Percentiles rank a stretch among this genome's conserved stretches.
Conservation (phyloP, 176 grass and related monocot species). For the Musa beccarii region DNA sequence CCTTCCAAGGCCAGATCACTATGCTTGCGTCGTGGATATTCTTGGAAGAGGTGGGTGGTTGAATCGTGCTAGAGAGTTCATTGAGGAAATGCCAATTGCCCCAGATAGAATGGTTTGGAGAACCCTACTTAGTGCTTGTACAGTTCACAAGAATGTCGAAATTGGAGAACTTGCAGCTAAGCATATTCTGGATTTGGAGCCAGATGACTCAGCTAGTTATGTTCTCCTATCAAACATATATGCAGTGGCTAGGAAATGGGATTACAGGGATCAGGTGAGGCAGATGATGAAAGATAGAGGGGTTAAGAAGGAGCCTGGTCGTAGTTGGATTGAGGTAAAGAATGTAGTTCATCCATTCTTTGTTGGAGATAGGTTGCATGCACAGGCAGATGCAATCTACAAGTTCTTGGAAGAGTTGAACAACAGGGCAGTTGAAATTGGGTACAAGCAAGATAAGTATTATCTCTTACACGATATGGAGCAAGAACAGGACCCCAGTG, state of each 20-base stretch:
- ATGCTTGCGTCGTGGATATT: constrained; percentile 73
- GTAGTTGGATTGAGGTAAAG: constrained; percentile 35
- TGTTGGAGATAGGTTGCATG: constrained; percentile 51
- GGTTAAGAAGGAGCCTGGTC: constrained; percentile 59
- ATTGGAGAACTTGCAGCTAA: constrained; percentile 55
- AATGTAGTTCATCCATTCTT: constrained; percentile 57
- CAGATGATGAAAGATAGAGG: constrained; percentile 66
- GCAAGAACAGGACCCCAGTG: constrained; percentile 35
- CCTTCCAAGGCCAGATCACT: constrained; percentile 46
- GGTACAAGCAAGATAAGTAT: constrained; percentile 45
- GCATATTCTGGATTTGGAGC: constrained; percentile 51
- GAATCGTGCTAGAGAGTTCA: constrained; percentile 48
- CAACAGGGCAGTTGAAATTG: constrained; percentile 38
- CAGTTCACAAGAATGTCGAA: constrained; percentile 60
- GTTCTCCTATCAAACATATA: constrained; percentile 72
- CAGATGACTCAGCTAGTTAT: constrained; percentile 32
- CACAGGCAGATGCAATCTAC: constrained; percentile 40
- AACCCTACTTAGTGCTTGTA: constrained; percentile 37
- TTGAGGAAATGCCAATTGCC: constrained; percentile 54
- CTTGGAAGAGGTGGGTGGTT: constrained; percentile 58
- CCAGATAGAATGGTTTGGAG: constrained; percentile 70
- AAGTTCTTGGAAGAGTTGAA: constrained; percentile 37
- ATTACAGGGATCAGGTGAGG: constrained; percentile 56
- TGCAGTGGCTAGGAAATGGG: constrained; percentile 54
- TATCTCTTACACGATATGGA: constrained; percentile 49